phyloP scores from a whole-genome alignment of 2,329 filamentous ascomycete genomes.

The Esteya vermicola region DNA sequence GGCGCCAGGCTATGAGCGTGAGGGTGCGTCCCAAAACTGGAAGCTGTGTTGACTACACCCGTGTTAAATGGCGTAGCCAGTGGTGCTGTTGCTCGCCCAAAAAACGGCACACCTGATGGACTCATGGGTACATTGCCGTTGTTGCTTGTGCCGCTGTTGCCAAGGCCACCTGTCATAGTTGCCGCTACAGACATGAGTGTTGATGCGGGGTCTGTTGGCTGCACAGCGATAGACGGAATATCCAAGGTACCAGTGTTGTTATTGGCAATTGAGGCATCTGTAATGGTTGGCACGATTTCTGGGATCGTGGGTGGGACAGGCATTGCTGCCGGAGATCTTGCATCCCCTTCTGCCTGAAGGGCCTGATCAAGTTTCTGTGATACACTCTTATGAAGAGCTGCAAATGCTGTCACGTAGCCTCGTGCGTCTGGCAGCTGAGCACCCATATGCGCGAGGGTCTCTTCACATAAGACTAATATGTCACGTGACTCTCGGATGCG shows the following conservation, averaged over 20 bases:
- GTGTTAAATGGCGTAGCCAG: background rate
- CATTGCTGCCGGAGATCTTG: background rate
- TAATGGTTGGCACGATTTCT: background rate
- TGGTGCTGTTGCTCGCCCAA: background rate
- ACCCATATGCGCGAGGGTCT: conserved; percentile 2
- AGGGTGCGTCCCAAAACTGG: background rate
- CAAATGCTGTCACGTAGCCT: conserved; percentile 1
- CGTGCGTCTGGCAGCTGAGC: conserved; percentile 2
- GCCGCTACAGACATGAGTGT: background rate
- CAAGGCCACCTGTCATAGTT: too few species aligned
- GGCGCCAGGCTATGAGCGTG: background rate
- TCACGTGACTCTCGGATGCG: conserved; percentile 1
- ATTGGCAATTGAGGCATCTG: background rate
- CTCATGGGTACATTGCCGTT: background rate
- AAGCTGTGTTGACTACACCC: background rate
- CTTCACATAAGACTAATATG: background rate
- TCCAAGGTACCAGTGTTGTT: background rate
- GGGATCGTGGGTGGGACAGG: background rate
- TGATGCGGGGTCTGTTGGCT: background rate
- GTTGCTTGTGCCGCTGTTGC: background rate
- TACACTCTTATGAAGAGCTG: conserved; percentile 1
- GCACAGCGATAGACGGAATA: too few species aligned
- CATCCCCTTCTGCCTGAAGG: background rate
- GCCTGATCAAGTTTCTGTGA: background rate
- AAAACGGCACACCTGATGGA: background rate